These are phyloP conservation scores for Daphne laureola DNA, from an alignment of 441 rosid species.

Conservation along the genomic window DNA sequence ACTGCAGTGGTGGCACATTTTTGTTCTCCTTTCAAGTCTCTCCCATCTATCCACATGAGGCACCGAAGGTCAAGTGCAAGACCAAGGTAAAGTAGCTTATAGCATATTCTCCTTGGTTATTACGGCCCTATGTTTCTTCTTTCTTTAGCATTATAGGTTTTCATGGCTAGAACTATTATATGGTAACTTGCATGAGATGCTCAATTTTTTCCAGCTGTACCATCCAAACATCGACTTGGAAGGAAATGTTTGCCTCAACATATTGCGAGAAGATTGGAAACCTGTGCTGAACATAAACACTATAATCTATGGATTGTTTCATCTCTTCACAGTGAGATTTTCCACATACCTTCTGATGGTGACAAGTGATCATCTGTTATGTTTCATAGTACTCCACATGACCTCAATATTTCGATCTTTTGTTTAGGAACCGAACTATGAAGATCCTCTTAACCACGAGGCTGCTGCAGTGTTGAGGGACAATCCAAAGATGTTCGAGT, in stretches of 20 bases:
- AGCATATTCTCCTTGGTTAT: neutral
- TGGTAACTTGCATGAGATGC: neutral
- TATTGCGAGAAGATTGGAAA: slow-evolving; percentile 96
- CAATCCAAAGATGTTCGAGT: slow-evolving; percentile 62
- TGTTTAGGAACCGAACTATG: slow-evolving; percentile 74
- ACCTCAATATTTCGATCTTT: neutral
- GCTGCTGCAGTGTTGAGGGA: slow-evolving; percentile 86
- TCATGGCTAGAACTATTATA: neutral
- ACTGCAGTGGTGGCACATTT: slow-evolving; percentile 71
- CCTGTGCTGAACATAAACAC: slow-evolving; percentile 93
- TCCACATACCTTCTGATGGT: too few relatives aligned
- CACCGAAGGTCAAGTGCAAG: slow-evolving; percentile 96
- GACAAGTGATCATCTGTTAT: neutral
- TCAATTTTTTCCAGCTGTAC: slow-evolving; percentile 47
- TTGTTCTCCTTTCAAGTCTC: slow-evolving; percentile 78
- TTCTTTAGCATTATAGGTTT: neutral
- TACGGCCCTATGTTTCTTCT: neutral
- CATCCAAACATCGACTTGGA: slow-evolving; percentile 96
- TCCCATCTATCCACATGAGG: slow-evolving; percentile 83
- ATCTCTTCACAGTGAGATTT: slow-evolving; percentile 73
- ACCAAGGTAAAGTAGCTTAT: slow-evolving; percentile 49
- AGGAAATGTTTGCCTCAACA: slow-evolving; percentile 90
- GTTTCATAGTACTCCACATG: neutral
- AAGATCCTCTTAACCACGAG: slow-evolving; percentile 92
- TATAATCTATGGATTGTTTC: slow-evolving; percentile 77